Percentiles rank a stretch among this genome's conserved stretches.
These are phyloP conservation scores for Podaxis mareebaensis DNA, from an alignment of 768 basidiomycete genomes.

Conservation along the genomic window DNA sequence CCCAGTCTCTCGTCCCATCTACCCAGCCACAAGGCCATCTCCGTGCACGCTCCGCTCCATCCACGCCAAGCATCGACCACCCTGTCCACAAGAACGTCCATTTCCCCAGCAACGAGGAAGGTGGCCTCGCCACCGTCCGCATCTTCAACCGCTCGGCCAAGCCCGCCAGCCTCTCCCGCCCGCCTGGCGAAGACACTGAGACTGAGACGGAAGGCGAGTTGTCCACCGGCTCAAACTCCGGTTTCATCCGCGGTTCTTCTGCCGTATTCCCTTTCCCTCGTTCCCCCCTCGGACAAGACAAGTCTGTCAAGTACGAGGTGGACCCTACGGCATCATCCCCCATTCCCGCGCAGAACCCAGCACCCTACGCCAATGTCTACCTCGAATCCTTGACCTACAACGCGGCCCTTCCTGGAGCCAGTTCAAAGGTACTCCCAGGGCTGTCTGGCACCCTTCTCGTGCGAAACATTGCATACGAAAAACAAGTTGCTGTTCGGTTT, in stretches of 20 bases:
- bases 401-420: slow-evolving; percentile 10
- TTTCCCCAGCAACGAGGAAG: slow-evolving; percentile 69
- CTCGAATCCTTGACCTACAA: slow-evolving; percentile 29
- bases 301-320: slow-evolving; percentile 22
- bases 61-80: slow-evolving; percentile 39
- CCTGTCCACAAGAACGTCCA: slow-evolving; percentile 78
- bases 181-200: slow-evolving; percentile 44
- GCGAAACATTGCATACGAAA: slow-evolving; percentile 84
- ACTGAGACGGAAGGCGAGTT: slow-evolving; percentile 35
- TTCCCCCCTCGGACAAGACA: slow-evolving; percentile 12
- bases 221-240: slow-evolving; percentile 14
- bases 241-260: slow-evolving; percentile 1
- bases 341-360: slow-evolving; percentile 26
- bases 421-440: slow-evolving; percentile 22
- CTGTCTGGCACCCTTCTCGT: slow-evolving; percentile 81
- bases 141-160: slow-evolving; percentile 67
- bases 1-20: neutral
- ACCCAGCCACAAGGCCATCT: slow-evolving; percentile 21
- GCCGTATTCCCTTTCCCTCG: slow-evolving; percentile 10
- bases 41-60: slow-evolving; percentile 53
- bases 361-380: slow-evolving; percentile 30
- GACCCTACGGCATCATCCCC: slow-evolving; percentile 24
- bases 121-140: slow-evolving; percentile 60
- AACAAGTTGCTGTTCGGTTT: slow-evolving; percentile 82
- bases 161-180: slow-evolving; percentile 54